A percentile compares a stretch with the other conserved stretches of the same genome.
phyloP scores from a whole-genome alignment of 768 basidiomycete genomes.

The Rubroboletus satanas region DNA sequence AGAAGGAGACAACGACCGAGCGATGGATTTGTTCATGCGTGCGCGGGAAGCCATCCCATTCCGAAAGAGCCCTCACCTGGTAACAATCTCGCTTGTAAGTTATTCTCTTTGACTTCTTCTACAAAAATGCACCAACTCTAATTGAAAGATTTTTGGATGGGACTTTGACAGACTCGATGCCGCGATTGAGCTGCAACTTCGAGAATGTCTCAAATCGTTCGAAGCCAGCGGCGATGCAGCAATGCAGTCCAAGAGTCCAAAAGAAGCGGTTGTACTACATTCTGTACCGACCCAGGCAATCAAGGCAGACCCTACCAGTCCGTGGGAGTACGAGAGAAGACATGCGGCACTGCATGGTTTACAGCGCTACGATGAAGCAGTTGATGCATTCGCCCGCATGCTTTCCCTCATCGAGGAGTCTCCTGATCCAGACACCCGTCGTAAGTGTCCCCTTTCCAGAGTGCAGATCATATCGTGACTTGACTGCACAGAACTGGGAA shows the following conservation, averaged over 20 bases:
- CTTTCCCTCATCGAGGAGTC: neutral
- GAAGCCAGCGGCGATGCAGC: constrained; percentile 2
- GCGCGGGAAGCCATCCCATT: neutral
- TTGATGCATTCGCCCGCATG: neutral
- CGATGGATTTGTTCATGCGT: neutral
- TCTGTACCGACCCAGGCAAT: neutral
- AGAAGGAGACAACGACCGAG: neutral
- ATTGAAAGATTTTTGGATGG: constrained; percentile 12
- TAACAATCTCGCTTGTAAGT: constrained; percentile 8
- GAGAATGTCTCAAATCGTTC: neutral
- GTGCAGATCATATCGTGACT: accelerated
- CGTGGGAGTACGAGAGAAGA: constrained; percentile 1
- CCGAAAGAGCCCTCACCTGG: neutral
- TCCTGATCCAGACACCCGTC: neutral
- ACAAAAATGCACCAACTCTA: neutral
- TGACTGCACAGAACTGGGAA: neutral
- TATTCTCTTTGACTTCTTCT: accelerated
- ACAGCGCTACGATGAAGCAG: neutral
- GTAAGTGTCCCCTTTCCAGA: neutral
- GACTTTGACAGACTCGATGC: constrained; percentile 5
- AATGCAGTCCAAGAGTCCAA: neutral
- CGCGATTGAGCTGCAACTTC: neutral
- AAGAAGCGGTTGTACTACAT: constrained; percentile 2
- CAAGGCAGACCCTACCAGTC: neutral
- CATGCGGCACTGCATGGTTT: constrained; percentile 1